phyloP scores from a whole-genome alignment of 139 green algal genomes.

The Chlorella sp. region DNA sequence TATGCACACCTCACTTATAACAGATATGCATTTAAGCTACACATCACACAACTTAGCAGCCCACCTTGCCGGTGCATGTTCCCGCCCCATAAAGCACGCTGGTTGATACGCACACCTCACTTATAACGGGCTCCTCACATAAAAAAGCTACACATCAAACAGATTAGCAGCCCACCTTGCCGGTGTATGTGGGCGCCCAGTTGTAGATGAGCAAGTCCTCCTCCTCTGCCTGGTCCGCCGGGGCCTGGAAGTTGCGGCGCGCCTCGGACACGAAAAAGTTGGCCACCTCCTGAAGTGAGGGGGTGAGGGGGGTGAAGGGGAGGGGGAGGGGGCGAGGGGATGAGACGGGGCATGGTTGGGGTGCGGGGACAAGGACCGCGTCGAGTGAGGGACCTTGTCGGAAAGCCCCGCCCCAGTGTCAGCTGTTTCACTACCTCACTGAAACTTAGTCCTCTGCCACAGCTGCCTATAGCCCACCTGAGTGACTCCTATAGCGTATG shows the following conservation, averaged over 20 bases:
- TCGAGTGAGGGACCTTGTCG: no score
- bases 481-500: constrained; percentile 48
- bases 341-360: background rate
- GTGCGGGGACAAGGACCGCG: no score
- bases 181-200: constrained; percentile 68
- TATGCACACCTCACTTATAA: no score
- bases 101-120: no score
- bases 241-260: constrained; percentile 72
- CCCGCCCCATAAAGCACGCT: no score
- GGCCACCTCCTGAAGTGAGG: constrained; percentile 53
- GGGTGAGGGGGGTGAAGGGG: background rate
- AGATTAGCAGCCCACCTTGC: constrained; percentile 44
- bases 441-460: no score
- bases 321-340: background rate
- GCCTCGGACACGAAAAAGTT: constrained; percentile 81
- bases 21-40: no score
- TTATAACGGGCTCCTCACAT: no score
- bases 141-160: no score
- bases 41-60: no score
- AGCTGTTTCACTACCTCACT: no score
- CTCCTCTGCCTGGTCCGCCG: constrained; percentile 57
- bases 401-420: no score
- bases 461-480: background rate
- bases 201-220: constrained; percentile 86
- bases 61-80: background rate